Evolutionary conservation across 768 basidiomycete genomes (phyloP), one percentile per base, ranked within the genome.

Genomic region (Phlegmacium glaucopus): DNA sequence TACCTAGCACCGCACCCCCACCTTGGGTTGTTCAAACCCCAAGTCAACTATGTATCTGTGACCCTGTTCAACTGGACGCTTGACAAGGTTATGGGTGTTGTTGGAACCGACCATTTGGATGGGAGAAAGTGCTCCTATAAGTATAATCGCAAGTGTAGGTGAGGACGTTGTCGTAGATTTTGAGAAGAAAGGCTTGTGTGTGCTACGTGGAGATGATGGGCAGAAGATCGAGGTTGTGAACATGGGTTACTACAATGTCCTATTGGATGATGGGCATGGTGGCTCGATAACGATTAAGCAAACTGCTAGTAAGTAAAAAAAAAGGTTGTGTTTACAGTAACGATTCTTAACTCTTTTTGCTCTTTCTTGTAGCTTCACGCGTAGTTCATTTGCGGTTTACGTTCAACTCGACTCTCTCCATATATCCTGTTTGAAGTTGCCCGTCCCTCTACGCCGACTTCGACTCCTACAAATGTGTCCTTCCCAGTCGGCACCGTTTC

Each of bases 51-150:
- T 50, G 84, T 87, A 39, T 88, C 85, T 4, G 74, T 80, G 9
- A 80, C 80, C 2, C 83, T 85, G 4, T 87, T 84, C 57, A 87
- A 87, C 61, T 74, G 77, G 61, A 83, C 85, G 0, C 61, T 65
- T 15, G 54, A 54, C 16, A 57, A 51, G 10, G 78, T 90, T 3
- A 83, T 87, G 54, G 89, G 90, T 1, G 90, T 91, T 56, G 79
- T 85, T 39, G 88, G 78, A 4, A 90, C 88, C 89, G 9, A 90
- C 90, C 1, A 90, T 92, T 30, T 91, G 88, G 89, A 91, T 92
- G 88, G 89, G 85, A 2, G 87, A 87, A 55, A 86, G 80, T 51
- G 87, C 77, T 0, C 77, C 78, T 39, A 77, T 82, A 3, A 71
- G 77, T 4, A 69, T 89, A 18, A 72, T 74, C 25, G 85, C 87